Base-by-base conservation (phyloP, 768 basidiomycete genomes). In the Pulveroboletus sp. region DNA sequence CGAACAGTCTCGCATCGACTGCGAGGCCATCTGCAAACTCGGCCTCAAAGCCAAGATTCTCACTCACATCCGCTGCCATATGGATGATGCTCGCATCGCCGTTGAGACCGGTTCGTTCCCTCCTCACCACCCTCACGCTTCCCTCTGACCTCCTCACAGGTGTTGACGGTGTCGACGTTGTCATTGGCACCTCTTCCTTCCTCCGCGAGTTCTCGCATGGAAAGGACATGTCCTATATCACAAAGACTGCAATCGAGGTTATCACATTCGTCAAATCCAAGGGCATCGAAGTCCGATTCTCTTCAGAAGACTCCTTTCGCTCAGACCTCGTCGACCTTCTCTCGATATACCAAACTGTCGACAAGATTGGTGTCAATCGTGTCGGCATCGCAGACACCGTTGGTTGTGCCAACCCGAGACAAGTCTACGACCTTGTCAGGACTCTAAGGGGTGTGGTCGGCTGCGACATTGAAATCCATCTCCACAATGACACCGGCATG, bases 221-320 rank as follows among this genome's bases (percentile, higher is more conserved):
- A 65, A 99, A 98, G 82, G 96, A 98, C 71, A 99, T 99, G 92
- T 75, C 91, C 40, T 99, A 96, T 75, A 99, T 99, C 76, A 95
- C 95, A 77, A 97, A 94, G 75, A 89, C 92, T 35, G 95, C 95
- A 52, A 93, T 97, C 62, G 94, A 97, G 70, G 96, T 99, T 60
- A 99, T 99, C 73, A 83, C 95, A 62, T 99, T 87, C 62, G 95
- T 99, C 81, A 99, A 99, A 80, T 93, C 89, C 76, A 99, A 97
- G 87, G 87, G 86, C 53, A 95, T 99, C 64, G 96, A 99, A 75
- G 92, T 99, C 67, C 93, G 96, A 52, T 99, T 99, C 81, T 98
- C 96, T 5, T 94, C 95, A 27, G 96, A 99, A 71, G 96, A 99
- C 69, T 96, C 93, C 17, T 99, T 99, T 91, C 91, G 96, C 58